These are phyloP conservation scores for Nectriaceae sp. DNA, from an alignment of 2,329 filamentous ascomycete genomes.

Conservation along the genomic window DNA sequence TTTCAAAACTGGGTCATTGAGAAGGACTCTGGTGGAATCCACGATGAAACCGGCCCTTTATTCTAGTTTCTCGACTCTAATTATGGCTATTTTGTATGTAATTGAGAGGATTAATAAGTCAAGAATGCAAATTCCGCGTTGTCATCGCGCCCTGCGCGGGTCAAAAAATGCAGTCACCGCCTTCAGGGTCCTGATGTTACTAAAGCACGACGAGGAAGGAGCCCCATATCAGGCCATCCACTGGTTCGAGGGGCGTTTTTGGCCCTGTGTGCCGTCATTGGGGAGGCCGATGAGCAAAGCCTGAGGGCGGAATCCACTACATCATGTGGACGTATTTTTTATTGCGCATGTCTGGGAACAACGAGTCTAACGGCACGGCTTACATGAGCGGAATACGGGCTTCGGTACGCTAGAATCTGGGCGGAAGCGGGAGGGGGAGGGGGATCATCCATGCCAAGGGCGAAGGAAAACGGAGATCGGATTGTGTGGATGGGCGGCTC, in stretches of 20 bases:
- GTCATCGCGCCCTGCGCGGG: background rate
- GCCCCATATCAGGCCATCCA: background rate
- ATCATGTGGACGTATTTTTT: no score
- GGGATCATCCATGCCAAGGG: background rate
- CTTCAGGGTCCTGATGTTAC: background rate
- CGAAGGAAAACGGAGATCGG: constrained; percentile 2
- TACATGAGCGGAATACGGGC: no score
- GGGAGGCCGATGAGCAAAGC: background rate
- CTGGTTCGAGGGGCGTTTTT: background rate
- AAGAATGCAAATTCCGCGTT: no score
- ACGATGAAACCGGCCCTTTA: background rate
- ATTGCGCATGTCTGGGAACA: no score
- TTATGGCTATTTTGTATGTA: background rate
- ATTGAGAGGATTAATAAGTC: background rate
- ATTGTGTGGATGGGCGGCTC: constrained; percentile 2
- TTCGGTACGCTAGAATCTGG: no score
- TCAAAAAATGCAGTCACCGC: background rate
- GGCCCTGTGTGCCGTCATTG: background rate
- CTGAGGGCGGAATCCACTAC: no score
- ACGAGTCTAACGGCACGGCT: no score
- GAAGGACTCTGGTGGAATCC: background rate
- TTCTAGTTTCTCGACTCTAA: background rate
- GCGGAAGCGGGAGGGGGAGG: background rate
- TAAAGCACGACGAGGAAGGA: background rate
- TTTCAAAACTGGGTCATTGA: background rate